Percentiles rank a stretch among this genome's conserved stretches.
These are phyloP conservation scores for Nowakowskiella sp. DNA, from an alignment of 192 early-diverging fungal genomes.

Conservation along the genomic window DNA sequence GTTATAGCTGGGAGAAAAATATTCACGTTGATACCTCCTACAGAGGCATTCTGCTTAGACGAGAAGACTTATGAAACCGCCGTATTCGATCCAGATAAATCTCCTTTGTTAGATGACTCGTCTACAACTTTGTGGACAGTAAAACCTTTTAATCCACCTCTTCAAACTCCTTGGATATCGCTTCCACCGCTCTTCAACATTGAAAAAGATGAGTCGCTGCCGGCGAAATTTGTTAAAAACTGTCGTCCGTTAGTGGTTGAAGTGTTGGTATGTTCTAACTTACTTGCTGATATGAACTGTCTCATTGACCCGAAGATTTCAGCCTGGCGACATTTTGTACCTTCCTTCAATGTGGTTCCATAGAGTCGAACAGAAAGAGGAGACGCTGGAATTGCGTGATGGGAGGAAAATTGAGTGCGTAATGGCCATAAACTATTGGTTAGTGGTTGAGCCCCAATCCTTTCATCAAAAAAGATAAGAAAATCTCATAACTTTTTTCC, in stretches of 20 bases:
- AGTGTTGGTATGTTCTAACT: constrained; percentile 6
- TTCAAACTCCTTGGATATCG: constrained; percentile 11
- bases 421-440: constrained; percentile 46
- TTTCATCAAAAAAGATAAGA: neutral
- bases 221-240: neutral
- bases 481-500: constrained; percentile 1
- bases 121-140: constrained; percentile 22
- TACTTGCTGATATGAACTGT: constrained; percentile 1
- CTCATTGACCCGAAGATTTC: constrained; percentile 16
- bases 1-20: constrained; percentile 39
- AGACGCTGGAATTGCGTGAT: constrained; percentile 9
- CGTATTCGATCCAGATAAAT: constrained; percentile 2
- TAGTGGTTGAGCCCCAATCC: neutral
- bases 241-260: neutral
- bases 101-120: constrained; percentile 11
- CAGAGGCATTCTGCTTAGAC: constrained; percentile 10
- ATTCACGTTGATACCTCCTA: constrained; percentile 36
- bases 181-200: neutral
- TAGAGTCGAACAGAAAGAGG: constrained; percentile 27
- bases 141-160: constrained; percentile 10
- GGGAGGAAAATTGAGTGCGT: constrained; percentile 2
- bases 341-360: constrained; percentile 42
- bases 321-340: constrained; percentile 34
- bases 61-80: neutral
- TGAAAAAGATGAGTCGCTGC: constrained; percentile 20